Conservation (phyloP, 1,139 yeast genomes). For the Pichia sp. region DNA sequence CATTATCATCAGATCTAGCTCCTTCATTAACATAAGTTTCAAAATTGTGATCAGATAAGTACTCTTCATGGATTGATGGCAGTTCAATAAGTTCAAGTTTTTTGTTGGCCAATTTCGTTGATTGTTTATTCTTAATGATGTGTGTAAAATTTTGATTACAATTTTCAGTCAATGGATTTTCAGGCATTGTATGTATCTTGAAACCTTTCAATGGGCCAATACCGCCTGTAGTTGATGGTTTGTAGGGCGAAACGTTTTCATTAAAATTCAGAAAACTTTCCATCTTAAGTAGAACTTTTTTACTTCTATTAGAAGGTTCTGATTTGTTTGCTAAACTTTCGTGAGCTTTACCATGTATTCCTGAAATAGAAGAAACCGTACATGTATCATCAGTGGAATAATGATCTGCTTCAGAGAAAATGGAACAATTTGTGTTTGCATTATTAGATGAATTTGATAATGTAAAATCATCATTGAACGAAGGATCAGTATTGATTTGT, state of each 20-base stretch:
- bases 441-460: neutral
- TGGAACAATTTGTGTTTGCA: neutral
- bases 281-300: constrained; percentile 21
- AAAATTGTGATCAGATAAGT: neutral
- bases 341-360: too few relatives aligned
- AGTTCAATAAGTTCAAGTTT: constrained; percentile 9
- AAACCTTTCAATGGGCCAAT: constrained; percentile 20
- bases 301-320: neutral
- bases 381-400: constrained; percentile 4
- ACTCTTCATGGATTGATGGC: constrained; percentile 14
- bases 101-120: neutral
- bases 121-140: neutral
- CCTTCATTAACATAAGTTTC: neutral
- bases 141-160: neutral
- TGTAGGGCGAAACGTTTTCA: neutral
- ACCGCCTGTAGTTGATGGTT: neutral
- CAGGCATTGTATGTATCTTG: constrained; percentile 13
- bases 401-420: constrained; percentile 10
- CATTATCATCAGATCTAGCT: neutral
- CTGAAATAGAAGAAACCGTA: neutral
- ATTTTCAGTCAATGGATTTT: constrained; percentile 4
- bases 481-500: constrained; percentile 3
- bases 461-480: constrained; percentile 4
- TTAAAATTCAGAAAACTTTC: constrained; percentile 25
- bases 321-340: neutral